phyloP scores from a whole-genome alignment of 306 rosid genomes.

The Oxytropis ochrocephala region DNA sequence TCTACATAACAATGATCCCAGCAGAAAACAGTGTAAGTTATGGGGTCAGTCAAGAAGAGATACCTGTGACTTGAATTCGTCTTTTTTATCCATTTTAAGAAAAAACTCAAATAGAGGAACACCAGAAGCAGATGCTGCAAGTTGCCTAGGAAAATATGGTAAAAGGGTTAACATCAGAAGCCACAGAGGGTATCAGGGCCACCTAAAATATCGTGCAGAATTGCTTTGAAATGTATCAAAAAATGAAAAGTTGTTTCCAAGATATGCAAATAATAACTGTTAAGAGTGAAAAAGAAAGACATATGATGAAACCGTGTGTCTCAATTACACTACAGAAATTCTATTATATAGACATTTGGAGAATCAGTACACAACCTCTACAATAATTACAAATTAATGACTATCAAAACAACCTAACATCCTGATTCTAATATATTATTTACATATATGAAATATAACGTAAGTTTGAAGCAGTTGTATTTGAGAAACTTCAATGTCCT shows the following conservation, averaged over 20 bases:
- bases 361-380: no score
- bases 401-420: no score
- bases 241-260: background rate
- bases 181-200: slow-evolving; percentile 3
- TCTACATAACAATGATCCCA: background rate
- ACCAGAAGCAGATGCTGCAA: slow-evolving; percentile 76
- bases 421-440: no score
- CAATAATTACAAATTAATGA: no score
- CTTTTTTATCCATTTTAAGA: slow-evolving; percentile 53
- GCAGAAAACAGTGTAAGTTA: background rate
- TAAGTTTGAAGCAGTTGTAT: no score
- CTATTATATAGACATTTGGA: no score
- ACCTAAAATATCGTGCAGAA: slow-evolving; percentile 10
- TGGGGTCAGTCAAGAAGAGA: slow-evolving; percentile 15
- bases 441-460: no score
- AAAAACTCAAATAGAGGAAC: slow-evolving; percentile 84
- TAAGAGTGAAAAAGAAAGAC: no score
- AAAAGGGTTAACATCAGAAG: slow-evolving; percentile 22
- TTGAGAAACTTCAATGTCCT: background rate
- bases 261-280: slow-evolving; percentile 5
- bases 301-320: no score
- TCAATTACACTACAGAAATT: no score
- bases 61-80: slow-evolving; percentile 86
- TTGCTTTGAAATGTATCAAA: background rate
- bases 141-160: slow-evolving; percentile 64